Evolutionary conservation across 495 filamentous ascomycete species (phyloP).

Genomic region (Margaritispora aquatica): DNA sequence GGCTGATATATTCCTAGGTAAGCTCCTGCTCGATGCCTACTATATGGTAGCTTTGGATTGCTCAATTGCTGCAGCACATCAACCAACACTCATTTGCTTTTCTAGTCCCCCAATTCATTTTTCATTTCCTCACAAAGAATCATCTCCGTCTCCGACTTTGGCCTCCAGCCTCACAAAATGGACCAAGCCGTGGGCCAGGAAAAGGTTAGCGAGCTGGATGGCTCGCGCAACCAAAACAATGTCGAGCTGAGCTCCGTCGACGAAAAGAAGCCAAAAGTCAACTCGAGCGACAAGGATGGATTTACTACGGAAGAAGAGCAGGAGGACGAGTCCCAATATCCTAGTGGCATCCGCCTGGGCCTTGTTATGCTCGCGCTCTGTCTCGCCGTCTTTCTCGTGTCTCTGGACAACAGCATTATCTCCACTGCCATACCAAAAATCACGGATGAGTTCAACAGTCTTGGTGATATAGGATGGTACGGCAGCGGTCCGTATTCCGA

Average conservation of each 20-base stretch:
- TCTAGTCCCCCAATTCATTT: background rate
- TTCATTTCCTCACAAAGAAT: background rate
- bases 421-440: constrained; percentile 48
- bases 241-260: background rate
- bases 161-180: background rate
- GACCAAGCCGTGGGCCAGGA: background rate
- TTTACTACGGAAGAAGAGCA: background rate
- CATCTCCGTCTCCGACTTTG: background rate
- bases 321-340: background rate
- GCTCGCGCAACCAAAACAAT: background rate
- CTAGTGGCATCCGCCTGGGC: background rate
- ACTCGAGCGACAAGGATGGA: background rate
- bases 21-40: background rate
- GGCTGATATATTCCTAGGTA: background rate
- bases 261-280: background rate
- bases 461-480: constrained; percentile 47
- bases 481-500: constrained; percentile 23
- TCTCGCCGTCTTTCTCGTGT: constrained; percentile 2
- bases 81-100: background rate
- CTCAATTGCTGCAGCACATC: background rate
- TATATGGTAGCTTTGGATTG: background rate
- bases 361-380: background rate
- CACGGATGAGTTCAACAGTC: constrained; percentile 35
- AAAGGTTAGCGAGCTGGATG: background rate
- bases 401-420: constrained; percentile 34